Percentiles rank a stretch among this genome's conserved stretches.
Evolutionary conservation across 306 rosid species (phyloP).

Genomic region (Inga leiocalycina): DNA sequence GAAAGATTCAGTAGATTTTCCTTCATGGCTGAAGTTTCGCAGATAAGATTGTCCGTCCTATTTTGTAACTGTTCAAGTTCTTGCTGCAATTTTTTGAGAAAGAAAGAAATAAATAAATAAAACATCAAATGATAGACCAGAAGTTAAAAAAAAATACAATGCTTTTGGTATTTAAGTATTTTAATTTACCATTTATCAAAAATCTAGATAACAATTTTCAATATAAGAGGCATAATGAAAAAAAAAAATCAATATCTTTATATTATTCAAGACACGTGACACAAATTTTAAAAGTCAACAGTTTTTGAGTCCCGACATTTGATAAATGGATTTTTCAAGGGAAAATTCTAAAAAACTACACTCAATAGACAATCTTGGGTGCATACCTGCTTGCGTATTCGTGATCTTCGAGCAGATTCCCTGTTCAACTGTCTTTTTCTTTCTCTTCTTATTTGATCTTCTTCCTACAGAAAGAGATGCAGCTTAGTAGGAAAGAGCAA

Average conservation of each 20-base stretch:
- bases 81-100: background rate
- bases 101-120: background rate
- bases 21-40: background rate
- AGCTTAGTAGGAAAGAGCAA: background rate
- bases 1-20: background rate
- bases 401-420: conserved; percentile 40
- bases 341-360: no score
- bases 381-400: conserved; percentile 45
- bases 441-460: conserved; percentile 32
- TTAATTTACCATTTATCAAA: background rate
- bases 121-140: background rate
- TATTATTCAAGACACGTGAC: background rate
- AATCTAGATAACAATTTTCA: background rate
- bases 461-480: conserved; percentile 43
- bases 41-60: background rate
- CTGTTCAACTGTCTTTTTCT: conserved; percentile 41
- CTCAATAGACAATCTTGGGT: no score
- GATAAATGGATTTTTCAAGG: background rate
- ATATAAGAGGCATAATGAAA: background rate
- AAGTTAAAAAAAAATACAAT: background rate
- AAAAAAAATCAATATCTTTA: background rate
- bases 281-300: background rate
- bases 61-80: background rate
- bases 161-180: background rate
- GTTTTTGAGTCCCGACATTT: background rate